Evolutionary conservation across 202 grass and related monocot genomes (phyloP), one percentile per base, ranked within the genome.

Genomic region (Digitaria exilis): DNA sequence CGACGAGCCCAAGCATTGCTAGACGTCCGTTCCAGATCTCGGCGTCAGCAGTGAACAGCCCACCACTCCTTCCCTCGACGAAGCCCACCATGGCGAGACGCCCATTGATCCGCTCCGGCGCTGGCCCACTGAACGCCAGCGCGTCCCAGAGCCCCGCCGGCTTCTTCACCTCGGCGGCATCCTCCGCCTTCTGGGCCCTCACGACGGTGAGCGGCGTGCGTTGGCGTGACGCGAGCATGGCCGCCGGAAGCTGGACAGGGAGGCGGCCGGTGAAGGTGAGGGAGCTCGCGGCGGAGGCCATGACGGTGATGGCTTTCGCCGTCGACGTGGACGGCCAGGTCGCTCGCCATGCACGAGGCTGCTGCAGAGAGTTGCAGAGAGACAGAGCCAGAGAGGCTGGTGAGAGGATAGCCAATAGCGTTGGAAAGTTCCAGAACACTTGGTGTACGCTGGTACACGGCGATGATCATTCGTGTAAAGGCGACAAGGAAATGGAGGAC

Each of bases 1-100:
- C 77, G 39, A 90, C 88, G 43, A 90, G 81, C 0, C 88, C 88
- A 35, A 90, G n/a, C 88, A 90, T 90, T 21, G 88, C 82, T 44
- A 91, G 69, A 26, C 85, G 35, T 1, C 88, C 88, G 24, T 80
- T 74, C 84, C 79, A 79, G 57, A 75, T 22, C 87, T 89, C 82
- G 13, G 82, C 87, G 59, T 64, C 35, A 2, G 71, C 87, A 41
- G 25, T 63, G 78, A 84, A 74, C 1, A 90, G 3, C 11, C 69
- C 69, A 0, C 42, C 39, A 2, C 72, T 31, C 65, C 72, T 80
- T 1, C 19, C 28, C 69, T 86, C 73, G 0, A 25, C 79, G 35
- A 92, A 92, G 15, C 90, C 90, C 3, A 92, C 56, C 90, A 92
- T 92, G 48, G 90, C 90, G 4, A 92, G 79, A 0, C 86, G 73